phyloP scores from a whole-genome alignment of 345 rosid species.

The Gossypium sturtianum region DNA sequence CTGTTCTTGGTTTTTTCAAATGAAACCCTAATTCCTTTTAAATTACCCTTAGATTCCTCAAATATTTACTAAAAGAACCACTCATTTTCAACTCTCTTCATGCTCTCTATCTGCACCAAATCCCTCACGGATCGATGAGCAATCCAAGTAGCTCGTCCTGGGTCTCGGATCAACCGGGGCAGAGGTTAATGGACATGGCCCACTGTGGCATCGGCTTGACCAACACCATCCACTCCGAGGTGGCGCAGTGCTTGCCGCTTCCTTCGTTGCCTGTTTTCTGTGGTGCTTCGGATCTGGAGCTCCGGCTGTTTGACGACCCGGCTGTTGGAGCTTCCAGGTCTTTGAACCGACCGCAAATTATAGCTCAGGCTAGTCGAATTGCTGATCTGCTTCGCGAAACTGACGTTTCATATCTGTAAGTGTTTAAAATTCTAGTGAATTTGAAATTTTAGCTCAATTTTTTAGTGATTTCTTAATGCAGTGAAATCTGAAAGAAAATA shows the following conservation, averaged over 20 bases:
- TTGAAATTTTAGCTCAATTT: neutral
- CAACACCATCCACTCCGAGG: conserved; percentile 89
- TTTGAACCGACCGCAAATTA: conserved; percentile 61
- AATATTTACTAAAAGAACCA: conserved; percentile 15
- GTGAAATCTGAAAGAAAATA: neutral
- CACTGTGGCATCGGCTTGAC: conserved; percentile 75
- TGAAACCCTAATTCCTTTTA: conserved; percentile 23
- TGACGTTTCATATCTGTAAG: conserved; percentile 92
- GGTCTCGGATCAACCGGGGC: conserved; percentile 24
- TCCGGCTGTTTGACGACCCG: conserved; percentile 59
- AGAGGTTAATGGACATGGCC: conserved; percentile 28
- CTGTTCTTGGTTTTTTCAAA: neutral
- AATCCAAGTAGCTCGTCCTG: conserved; percentile 23
- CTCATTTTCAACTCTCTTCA: conserved; percentile 25
- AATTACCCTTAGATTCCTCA: conserved; percentile 15
- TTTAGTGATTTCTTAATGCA: neutral
- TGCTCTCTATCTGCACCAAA: conserved; percentile 24
- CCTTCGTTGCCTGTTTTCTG: conserved; percentile 87
- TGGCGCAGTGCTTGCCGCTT: conserved; percentile 80
- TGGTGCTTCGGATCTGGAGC: conserved; percentile 66
- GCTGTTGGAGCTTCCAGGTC: conserved; percentile 30
- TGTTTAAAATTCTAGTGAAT: neutral
- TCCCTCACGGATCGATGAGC: conserved; percentile 48
- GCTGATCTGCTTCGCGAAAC: conserved; percentile 71
- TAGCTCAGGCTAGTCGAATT: conserved; percentile 60